Evolutionary conservation across 495 filamentous ascomycete species (phyloP), one percentile per base, ranked within the genome.

Genomic region (Hypoxylon rickii): DNA sequence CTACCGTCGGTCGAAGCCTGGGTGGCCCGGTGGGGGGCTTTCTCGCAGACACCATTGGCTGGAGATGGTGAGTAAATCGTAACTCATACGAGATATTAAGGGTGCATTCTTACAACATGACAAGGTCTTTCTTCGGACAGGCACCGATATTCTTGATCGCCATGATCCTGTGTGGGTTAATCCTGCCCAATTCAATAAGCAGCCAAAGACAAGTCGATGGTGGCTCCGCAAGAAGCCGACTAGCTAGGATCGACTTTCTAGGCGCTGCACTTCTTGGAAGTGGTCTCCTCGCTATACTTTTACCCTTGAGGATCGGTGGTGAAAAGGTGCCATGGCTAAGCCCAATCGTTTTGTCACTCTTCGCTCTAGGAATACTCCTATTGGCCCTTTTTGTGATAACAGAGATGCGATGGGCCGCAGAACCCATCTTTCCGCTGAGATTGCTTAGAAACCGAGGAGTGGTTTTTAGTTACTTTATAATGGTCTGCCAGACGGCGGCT

Each of bases 1-100:
- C 81, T 55, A 88, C 84, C 0, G 72, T 82, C 2, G 86, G 86
- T 7, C 77, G 86, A n/a, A 83, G 79, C 48, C 48, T 85, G 10
- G 86, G 86, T 3, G 86, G 86, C 0, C 85, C 85, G 1, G 26
- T 86, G 0, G 86, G 86, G 1, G 86, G 86, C 0, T 83, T 74
- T 56, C 66, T 89, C 8, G 82, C 84, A 7, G 84, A 89, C 53
- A 78, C 79, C 1, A 76, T 87, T 19, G 84, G 85, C 43, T 89
- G 86, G 86, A 72, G 86, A 64, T 88, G 84, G 85, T 83, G 17
- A 51, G 34, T 39, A 29, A 12, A 51, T 6, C 11, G 37, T 11
- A 29, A 7, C 1, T 5, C 15, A 20, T 8, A 16, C 10, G 16
- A 17, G 43, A 48, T 57, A 31, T 41, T 5, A 3, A 4, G 31